These are phyloP conservation scores for Coemansia furcata DNA, from an alignment of 192 early-diverging fungal species.

Conservation along the genomic window DNA sequence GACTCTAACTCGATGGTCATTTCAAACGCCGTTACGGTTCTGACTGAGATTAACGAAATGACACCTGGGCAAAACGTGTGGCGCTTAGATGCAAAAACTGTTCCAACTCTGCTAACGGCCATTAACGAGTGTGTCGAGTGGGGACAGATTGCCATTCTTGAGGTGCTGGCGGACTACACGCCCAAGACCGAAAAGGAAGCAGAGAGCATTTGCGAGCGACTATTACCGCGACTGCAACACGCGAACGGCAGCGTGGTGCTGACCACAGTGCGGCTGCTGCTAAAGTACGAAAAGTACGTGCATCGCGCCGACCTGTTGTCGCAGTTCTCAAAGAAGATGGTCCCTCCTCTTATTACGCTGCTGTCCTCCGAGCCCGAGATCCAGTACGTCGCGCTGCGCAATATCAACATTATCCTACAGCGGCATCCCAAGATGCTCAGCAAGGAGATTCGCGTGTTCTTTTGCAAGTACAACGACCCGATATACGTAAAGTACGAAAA, in stretches of 20 bases:
- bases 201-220: conserved; percentile 82
- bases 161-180: conserved; percentile 74
- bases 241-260: conserved; percentile 96
- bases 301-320: conserved; percentile 68
- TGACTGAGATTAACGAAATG: conserved; percentile 86
- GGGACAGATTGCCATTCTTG: conserved; percentile 96
- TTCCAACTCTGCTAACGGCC: conserved; percentile 85
- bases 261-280: conserved; percentile 74
- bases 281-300: conserved; percentile 56
- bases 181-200: conserved; percentile 81
- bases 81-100: conserved; percentile 64
- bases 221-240: conserved; percentile 91
- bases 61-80: conserved; percentile 70
- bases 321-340: conserved; percentile 83
- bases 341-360: conserved; percentile 93
- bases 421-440: conserved; percentile 79
- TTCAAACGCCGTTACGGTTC: conserved; percentile 90
- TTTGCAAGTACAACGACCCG: conserved; percentile 98
- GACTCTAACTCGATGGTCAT: conserved; percentile 98
- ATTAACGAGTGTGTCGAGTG: conserved; percentile 99
- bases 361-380: conserved; percentile 88
- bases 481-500: conserved; percentile 97
- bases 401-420: conserved; percentile 95
- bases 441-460: conserved; percentile 96
- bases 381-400: conserved; percentile 95